These are phyloP conservation scores for Cinnamomum chago DNA, from an alignment of 164 flowering plant genomes.

Conservation along the genomic window DNA sequence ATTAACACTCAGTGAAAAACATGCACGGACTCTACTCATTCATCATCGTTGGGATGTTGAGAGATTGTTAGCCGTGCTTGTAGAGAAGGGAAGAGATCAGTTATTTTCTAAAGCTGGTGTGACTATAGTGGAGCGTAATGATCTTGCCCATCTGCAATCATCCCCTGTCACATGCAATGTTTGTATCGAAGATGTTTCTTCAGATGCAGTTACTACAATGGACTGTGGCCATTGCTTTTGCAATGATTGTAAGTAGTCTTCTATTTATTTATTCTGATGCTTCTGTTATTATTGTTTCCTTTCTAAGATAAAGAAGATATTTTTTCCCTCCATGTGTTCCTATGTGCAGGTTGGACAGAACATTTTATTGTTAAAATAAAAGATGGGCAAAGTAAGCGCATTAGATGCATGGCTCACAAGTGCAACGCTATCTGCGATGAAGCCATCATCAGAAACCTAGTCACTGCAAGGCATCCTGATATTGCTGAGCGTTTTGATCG, in stretches of 20 bases:
- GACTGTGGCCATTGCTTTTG: slow-evolving; percentile 71
- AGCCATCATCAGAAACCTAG: slow-evolving; percentile 53
- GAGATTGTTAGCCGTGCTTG: slow-evolving; percentile 50
- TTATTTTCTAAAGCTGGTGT: slow-evolving; percentile 66
- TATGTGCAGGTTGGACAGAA: slow-evolving; percentile 52
- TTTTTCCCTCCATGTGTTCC: background rate
- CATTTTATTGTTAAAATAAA: slow-evolving; percentile 78
- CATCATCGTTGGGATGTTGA: slow-evolving; percentile 80
- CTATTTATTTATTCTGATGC: background rate
- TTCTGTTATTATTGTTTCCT: background rate
- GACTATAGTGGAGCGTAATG: slow-evolving; percentile 27
- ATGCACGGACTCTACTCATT: slow-evolving; percentile 79
- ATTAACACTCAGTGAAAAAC: slow-evolving; percentile 61
- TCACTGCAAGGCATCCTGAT: slow-evolving; percentile 49
- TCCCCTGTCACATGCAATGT: slow-evolving; percentile 37
- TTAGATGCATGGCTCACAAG: slow-evolving; percentile 85
- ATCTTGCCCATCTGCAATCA: slow-evolving; percentile 9
- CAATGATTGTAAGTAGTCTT: slow-evolving; percentile 1
- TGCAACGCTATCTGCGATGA: slow-evolving; percentile 88
- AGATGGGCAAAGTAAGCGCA: slow-evolving; percentile 80
- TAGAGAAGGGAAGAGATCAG: slow-evolving; percentile 51
- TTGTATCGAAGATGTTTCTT: slow-evolving; percentile 51
- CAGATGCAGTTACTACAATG: slow-evolving; percentile 46
- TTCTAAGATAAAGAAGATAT: background rate
- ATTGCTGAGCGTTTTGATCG: slow-evolving; percentile 78